phyloP scores from a whole-genome alignment of 805 yeast species.

The Suhomyces xylopsoci region DNA sequence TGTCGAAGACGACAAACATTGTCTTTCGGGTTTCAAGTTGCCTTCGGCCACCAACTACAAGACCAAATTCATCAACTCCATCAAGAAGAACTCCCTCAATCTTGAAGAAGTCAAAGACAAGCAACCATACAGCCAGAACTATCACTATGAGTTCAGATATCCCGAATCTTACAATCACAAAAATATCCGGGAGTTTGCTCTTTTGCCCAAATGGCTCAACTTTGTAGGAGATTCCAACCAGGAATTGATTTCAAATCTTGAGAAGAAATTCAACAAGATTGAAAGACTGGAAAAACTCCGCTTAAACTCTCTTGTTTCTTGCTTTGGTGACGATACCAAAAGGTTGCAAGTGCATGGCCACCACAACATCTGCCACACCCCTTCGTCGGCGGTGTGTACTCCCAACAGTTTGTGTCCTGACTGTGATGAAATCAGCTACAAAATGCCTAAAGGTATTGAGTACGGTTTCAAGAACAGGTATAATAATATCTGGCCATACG shows the following conservation, averaged over 20 bases:
- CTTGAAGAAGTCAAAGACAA: not conserved
- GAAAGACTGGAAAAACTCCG: constrained; percentile 40
- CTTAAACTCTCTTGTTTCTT: constrained; percentile 15
- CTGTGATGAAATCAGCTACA: constrained; percentile 39
- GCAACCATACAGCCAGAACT: not conserved
- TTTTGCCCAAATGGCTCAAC: constrained; percentile 33
- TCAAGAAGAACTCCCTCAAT: constrained; percentile 28
- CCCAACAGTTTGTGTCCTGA: constrained; percentile 42
- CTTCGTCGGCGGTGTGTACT: constrained; percentile 26
- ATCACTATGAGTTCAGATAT: constrained; percentile 7
- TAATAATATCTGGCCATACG: constrained; percentile 49
- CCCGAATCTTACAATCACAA: constrained; percentile 4
- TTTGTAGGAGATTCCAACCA: constrained; percentile 20
- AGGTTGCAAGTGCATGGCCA: not conserved
- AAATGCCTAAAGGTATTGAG: constrained; percentile 43
- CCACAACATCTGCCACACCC: not conserved
- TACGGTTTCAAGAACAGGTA: constrained; percentile 32
- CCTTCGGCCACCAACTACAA: constrained; percentile 39
- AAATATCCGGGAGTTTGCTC: constrained; percentile 1
- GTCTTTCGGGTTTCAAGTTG: constrained; percentile 39
- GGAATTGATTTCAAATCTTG: constrained; percentile 22
- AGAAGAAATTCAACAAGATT: constrained; percentile 32
- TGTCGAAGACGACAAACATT: constrained; percentile 3
- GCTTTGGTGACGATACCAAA: not conserved
- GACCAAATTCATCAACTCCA: constrained; percentile 33